Percentiles rank a stretch among this genome's conserved stretches.
phyloP scores from a whole-genome alignment of 2,329 filamentous ascomycete species.

The Paramyrothecium roridum region DNA sequence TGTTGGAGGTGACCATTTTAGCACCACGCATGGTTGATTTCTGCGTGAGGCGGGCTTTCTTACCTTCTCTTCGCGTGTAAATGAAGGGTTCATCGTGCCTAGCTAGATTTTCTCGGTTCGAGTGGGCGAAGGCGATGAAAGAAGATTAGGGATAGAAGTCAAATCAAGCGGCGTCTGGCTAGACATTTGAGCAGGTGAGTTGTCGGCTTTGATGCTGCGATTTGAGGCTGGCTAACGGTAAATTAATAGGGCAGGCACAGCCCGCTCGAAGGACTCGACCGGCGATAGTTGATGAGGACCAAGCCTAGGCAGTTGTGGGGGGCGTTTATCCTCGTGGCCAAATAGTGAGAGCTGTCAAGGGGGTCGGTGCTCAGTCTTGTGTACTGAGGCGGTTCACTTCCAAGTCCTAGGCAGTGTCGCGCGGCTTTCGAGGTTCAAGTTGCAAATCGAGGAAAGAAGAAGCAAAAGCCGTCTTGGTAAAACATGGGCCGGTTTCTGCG shows the following conservation, averaged over 20 bases:
- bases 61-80: conserved; percentile 1
- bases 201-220: neutral
- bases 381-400: too few relatives aligned
- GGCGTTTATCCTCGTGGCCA: too few relatives aligned
- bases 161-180: neutral
- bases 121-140: neutral
- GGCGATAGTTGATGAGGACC: too few relatives aligned
- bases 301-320: too few relatives aligned
- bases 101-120: neutral
- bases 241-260: neutral
- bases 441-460: neutral
- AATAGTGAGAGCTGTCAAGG: too few relatives aligned
- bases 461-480: neutral
- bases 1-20: neutral
- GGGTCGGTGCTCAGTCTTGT: too few relatives aligned
- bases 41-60: neutral
- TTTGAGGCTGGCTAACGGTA: neutral
- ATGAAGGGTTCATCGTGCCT: conserved; percentile 1
- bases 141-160: neutral
- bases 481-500: conserved; percentile 12
- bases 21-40: neutral
- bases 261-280: neutral
- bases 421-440: neutral
- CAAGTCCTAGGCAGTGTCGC: neutral
- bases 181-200: neutral